Percentiles rank a stretch among this genome's conserved stretches.
phyloP scores from a whole-genome alignment of 2,329 filamentous ascomycete genomes.

The Exophiala phaeomuriformis region DNA sequence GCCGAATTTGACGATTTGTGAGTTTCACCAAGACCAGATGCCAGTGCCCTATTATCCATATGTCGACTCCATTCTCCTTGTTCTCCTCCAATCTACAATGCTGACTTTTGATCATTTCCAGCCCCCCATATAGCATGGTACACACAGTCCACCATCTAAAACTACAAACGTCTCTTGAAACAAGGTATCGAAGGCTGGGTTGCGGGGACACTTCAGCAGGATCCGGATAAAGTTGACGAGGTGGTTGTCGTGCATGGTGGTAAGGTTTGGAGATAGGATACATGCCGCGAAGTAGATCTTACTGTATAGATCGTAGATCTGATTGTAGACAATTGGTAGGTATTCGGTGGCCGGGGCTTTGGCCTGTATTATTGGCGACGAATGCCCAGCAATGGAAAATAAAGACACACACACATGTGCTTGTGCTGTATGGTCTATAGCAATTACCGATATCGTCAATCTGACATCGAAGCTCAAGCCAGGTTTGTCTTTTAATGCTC shows the following conservation, averaged over 20 bases:
- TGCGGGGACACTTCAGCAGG: slow-evolving; percentile 15
- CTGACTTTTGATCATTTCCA: not conserved
- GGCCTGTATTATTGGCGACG: no score
- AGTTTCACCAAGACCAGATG: slow-evolving; percentile 2
- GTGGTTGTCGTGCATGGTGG: slow-evolving; percentile 22
- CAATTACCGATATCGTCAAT: no score
- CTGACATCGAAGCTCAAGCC: no score
- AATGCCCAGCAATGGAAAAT: no score
- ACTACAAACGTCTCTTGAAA: slow-evolving; percentile 40
- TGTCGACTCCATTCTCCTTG: not conserved
- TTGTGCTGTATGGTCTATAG: no score
- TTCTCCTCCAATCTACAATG: not conserved
- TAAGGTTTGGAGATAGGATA: slow-evolving; percentile 19
- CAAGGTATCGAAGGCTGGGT: slow-evolving; percentile 40
- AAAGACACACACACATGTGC: no score
- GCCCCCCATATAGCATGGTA: slow-evolving; percentile 50
- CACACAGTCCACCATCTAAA: slow-evolving; percentile 42
- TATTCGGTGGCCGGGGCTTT: no score
- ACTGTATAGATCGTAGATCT: no score
- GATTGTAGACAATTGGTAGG: no score
- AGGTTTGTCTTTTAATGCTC: no score
- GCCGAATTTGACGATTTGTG: slow-evolving; percentile 43
- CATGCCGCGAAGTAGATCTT: no score
- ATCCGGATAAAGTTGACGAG: slow-evolving; percentile 10
- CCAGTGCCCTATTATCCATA: not conserved